Evolutionary conservation across 208 protist species (phyloP), one percentile per base, ranked within the genome.

Genomic region (Tritrichomonas foetus): DNA sequence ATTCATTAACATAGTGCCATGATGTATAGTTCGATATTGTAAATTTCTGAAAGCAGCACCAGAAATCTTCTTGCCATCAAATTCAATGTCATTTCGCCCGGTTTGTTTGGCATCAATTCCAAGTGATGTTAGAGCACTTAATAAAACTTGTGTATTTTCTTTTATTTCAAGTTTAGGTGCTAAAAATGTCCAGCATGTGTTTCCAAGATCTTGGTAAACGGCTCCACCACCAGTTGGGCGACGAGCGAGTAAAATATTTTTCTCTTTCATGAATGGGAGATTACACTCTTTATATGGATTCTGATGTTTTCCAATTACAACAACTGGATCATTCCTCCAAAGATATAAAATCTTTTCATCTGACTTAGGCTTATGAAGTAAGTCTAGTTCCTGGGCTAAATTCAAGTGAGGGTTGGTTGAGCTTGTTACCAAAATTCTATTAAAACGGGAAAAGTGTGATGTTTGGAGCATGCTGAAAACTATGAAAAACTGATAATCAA

Each of bases 201-300:
- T 84, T 22, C 74, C 74, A 39, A 84, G 36, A 84, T 84, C 74
- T 84, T 84, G 74, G 53, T 84, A 84, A n/a, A 84, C 74, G 27
- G 74, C 74, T 25, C 74, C 74, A 25, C 74, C 74, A 53, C 74
- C 74, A 33, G 74, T 84, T 84, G 74, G 74, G 2, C 74, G 27
- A 33, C 74, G 27, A 27, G 74, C 74, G 11, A 84, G 44, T 47
- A 8, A 53, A 55, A 84, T 53, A 55, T 53, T 8, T 13, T 84
- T 53, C 53, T 84, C 22, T 53, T 84, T 53, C 74, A 84, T 84
- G 53, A 84, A 84, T n/a, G 25, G 3, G 0, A 84, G 25, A 84
- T 84, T 84, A 84, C 74, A 84, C 36, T 84, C 74, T 84, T 84
- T 84, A 53, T 84, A 84, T 33, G 74, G 74, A 53, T 84, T 84